A percentile compares a stretch with the other conserved stretches of the same genome.
Evolutionary conservation across 441 rosid species (phyloP).

Genomic region (Populus hybrid): DNA sequence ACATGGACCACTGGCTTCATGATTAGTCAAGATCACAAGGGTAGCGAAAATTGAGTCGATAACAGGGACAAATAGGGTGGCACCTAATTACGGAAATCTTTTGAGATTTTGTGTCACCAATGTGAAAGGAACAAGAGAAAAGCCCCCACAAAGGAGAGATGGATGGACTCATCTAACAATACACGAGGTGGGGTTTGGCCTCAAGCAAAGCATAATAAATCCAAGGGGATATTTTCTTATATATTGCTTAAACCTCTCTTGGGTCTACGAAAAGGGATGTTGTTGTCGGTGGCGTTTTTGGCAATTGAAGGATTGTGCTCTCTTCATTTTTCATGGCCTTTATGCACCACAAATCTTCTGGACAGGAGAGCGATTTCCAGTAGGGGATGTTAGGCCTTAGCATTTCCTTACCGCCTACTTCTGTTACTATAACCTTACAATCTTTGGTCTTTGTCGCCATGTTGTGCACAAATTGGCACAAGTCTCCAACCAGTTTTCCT

Average conservation of each 20-base stretch:
- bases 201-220: conserved; percentile 1
- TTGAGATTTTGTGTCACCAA: conserved; percentile 39
- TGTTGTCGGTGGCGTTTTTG: conserved; percentile 22
- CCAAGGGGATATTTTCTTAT: not conserved
- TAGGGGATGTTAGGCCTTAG: conserved; percentile 49
- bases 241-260: conserved; percentile 58
- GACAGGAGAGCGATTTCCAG: conserved; percentile 71
- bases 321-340: conserved; percentile 51
- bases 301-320: conserved; percentile 24
- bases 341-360: conserved; percentile 82
- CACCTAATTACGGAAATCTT: conserved; percentile 64
- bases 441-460: conserved; percentile 53
- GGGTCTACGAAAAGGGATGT: conserved; percentile 75
- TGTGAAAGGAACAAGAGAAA: conserved; percentile 47
- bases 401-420: conserved; percentile 47
- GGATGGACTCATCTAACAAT: conserved; percentile 23
- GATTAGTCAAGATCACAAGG: conserved; percentile 36
- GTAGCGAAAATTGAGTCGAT: conserved; percentile 19
- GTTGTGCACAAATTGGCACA: conserved; percentile 59
- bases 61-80: conserved; percentile 51
- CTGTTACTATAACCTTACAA: conserved; percentile 63
- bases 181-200: conserved; percentile 24
- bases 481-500: conserved; percentile 44
- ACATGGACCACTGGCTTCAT: conserved; percentile 24
- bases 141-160: conserved; percentile 26